A percentile compares a stretch with the other conserved stretches of the same genome.
phyloP scores from a whole-genome alignment of 768 basidiomycete genomes.

The Termitomyces sp. region DNA sequence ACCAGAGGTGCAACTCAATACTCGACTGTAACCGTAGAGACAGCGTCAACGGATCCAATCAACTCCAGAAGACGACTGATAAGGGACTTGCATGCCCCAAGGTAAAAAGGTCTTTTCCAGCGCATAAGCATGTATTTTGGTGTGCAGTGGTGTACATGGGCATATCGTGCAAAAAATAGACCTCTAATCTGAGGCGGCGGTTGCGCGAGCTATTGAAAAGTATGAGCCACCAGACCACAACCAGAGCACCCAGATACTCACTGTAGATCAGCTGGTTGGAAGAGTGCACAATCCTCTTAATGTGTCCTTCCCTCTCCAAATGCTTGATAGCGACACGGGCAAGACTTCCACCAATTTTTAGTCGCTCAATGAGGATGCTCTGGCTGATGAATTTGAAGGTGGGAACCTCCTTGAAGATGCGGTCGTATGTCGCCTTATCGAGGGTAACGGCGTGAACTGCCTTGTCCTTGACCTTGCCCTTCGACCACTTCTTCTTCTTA shows the following conservation, averaged over 20 bases:
- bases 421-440: slow-evolving; percentile 90
- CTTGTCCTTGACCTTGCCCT: slow-evolving; percentile 99
- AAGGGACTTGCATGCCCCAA: not conserved
- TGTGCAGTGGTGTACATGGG: slow-evolving; percentile 28
- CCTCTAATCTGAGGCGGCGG: slow-evolving; percentile 40
- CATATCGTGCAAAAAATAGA: slow-evolving; percentile 17
- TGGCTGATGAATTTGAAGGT: slow-evolving; percentile 99
- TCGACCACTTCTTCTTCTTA: slow-evolving; percentile 99
- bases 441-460: slow-evolving; percentile 93
- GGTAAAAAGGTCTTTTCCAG: not conserved
- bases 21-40: not conserved
- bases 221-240: not conserved
- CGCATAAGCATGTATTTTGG: slow-evolving; percentile 24
- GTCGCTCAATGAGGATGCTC: slow-evolving; percentile 96
- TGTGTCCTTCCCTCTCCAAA: slow-evolving; percentile 88
- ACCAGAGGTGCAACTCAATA: not conserved
- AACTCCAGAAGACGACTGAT: not conserved
- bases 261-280: slow-evolving; percentile 94
- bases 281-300: slow-evolving; percentile 97
- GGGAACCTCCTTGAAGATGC: slow-evolving; percentile 96
- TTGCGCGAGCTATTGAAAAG: slow-evolving; percentile 38
- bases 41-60: not conserved
- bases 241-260: slow-evolving; percentile 36
- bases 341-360: slow-evolving; percentile 94
- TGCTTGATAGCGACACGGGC: slow-evolving; percentile 89